A percentile compares a stretch with the other conserved stretches of the same genome.
These are phyloP conservation scores for Amylostereum areolatum DNA, from an alignment of 1,284 basidiomycete genomes.

Conservation along the genomic window DNA sequence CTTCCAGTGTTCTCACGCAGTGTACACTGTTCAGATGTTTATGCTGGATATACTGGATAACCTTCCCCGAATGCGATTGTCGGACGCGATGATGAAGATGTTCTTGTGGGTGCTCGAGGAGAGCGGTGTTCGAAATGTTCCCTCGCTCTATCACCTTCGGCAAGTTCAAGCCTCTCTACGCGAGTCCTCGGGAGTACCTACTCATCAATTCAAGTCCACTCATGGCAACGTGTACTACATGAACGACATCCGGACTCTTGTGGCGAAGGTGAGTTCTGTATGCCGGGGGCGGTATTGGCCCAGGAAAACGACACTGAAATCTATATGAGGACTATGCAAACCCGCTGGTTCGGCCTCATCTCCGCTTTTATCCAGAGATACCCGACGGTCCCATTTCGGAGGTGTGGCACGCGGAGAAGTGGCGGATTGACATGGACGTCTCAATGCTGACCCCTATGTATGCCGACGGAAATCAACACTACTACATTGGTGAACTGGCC, in stretches of 20 bases:
- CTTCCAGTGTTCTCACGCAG: not conserved
- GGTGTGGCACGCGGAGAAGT: conserved; percentile 17
- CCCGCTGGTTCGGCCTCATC: conserved; percentile 9
- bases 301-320: too few species aligned
- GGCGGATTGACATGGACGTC: conserved; percentile 10
- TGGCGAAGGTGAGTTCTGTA: conserved; percentile 11
- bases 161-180: conserved; percentile 18
- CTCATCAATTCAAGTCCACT: conserved; percentile 13
- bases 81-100: conserved; percentile 19
- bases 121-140: conserved; percentile 20
- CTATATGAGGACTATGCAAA: conserved; percentile 15
- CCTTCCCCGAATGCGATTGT: conserved; percentile 16
- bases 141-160: conserved; percentile 20
- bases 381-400: conserved; percentile 13
- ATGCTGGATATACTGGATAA: conserved; percentile 15
- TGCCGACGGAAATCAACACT: conserved; percentile 5
- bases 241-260: conserved; percentile 12
- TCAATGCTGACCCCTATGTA: conserved; percentile 18
- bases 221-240: conserved; percentile 21
- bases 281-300: too few species aligned
- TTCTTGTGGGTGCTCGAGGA: conserved; percentile 24
- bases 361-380: conserved; percentile 17
- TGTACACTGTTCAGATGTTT: conserved; percentile 10
- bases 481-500: conserved; percentile 10
- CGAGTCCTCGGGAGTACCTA: conserved; percentile 14